Evolutionary conservation across 1,284 basidiomycete genomes (phyloP).

Genomic region (Apiotrichum sp.): DNA sequence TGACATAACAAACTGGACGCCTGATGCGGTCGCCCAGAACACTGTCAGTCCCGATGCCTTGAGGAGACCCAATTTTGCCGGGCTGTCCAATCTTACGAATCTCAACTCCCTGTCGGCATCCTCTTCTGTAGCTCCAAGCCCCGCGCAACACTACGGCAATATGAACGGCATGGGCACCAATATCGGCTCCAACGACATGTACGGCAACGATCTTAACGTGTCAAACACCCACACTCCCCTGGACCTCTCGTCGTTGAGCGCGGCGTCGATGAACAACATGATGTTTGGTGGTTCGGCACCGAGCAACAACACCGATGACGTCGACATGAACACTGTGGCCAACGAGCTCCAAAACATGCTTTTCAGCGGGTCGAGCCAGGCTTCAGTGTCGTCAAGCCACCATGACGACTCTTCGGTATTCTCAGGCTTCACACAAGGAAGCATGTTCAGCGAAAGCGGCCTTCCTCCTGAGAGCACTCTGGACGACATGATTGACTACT

Average conservation of each 20-base stretch:
- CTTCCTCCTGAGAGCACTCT: conserved; percentile 28
- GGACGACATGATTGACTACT: conserved; percentile 39
- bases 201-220: conserved; percentile 7
- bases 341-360: conserved; percentile 30
- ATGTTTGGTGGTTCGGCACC: conserved; percentile 15
- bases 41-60: conserved; percentile 38
- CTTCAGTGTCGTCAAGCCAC: conserved; percentile 28
- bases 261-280: conserved; percentile 8
- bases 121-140: conserved; percentile 16
- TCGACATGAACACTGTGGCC: conserved; percentile 26
- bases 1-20: conserved; percentile 18
- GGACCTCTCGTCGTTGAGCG: conserved; percentile 11
- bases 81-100: conserved; percentile 7
- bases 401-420: conserved; percentile 31
- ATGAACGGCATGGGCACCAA: conserved; percentile 6
- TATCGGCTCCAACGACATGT: conserved; percentile 8
- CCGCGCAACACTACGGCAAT: conserved; percentile 6
- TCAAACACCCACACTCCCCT: conserved; percentile 1
- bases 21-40: conserved; percentile 12
- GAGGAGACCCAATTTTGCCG: conserved; percentile 31
- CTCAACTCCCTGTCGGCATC: conserved; percentile 17
- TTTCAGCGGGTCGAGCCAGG: conserved; percentile 28
- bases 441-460: conserved; percentile 35
- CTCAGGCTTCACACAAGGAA: conserved; percentile 23
- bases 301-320: conserved; percentile 13